These are phyloP conservation scores for Vanrija humicola DNA, from an alignment of 1,284 basidiomycete genomes.

Conservation along the genomic window DNA sequence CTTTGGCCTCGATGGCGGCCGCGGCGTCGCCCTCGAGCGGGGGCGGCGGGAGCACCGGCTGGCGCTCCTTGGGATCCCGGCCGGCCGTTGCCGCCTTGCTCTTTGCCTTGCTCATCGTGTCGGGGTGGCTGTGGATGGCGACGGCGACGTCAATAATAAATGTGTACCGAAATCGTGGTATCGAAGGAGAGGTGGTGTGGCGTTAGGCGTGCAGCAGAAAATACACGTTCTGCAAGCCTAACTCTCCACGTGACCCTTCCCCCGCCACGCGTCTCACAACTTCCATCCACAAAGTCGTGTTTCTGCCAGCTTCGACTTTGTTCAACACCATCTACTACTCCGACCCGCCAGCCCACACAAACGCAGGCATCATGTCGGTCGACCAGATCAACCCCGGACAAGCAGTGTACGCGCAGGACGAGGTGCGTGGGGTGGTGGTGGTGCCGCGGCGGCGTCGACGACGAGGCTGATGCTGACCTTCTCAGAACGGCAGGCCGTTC, in stretches of 20 bases:
- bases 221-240: neutral
- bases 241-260: neutral
- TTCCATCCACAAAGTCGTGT: neutral
- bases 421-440: conserved; percentile 55
- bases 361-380: conserved; percentile 35
- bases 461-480: conserved; percentile 2
- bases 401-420: conserved; percentile 85
- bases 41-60: no score
- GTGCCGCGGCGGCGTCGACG: no score
- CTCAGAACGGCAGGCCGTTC: conserved; percentile 89
- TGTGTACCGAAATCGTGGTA: no score
- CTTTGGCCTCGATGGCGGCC: no score
- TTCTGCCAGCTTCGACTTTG: conserved; percentile 10
- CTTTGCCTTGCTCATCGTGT: neutral
- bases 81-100: no score
- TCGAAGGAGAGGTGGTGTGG: no score
- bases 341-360: neutral
- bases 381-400: conserved; percentile 50
- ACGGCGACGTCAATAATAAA: neutral
- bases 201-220: no score
- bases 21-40: no score
- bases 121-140: neutral
- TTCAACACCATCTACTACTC: neutral
- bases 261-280: conserved; percentile 3
- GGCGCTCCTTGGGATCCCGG: no score